Evolutionary conservation across 108 stramenopile genomes (phyloP).

Genomic region (Licmophora abbreviata): DNA sequence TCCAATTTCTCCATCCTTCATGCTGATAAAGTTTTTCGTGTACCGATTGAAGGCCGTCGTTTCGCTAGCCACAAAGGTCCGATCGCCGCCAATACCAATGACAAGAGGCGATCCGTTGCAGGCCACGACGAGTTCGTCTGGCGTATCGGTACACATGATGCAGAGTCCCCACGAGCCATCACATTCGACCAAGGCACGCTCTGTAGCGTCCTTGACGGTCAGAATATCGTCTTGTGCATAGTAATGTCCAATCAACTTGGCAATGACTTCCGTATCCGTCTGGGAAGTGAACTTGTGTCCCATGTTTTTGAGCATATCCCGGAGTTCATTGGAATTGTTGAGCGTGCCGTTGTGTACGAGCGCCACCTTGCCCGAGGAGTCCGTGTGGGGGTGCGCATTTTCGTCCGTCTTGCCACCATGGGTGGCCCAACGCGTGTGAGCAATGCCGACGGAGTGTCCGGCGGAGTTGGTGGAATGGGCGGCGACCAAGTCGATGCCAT

Average conservation of each 20-base stretch:
- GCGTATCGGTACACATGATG: constrained; percentile 53
- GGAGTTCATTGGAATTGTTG: constrained; percentile 90
- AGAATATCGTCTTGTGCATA: constrained; percentile 31
- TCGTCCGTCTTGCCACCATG: constrained; percentile 97
- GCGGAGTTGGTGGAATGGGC: constrained; percentile 40
- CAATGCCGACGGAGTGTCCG: constrained; percentile 89
- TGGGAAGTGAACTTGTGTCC: constrained; percentile 87
- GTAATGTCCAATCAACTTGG: constrained; percentile 84
- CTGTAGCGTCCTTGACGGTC: constrained; percentile 71
- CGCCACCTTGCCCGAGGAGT: constrained; percentile 89
- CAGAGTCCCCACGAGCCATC: constrained; percentile 85
- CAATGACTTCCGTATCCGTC: constrained; percentile 99
- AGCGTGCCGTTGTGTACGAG: constrained; percentile 99
- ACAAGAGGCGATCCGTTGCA: constrained; percentile 96
- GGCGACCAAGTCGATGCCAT: constrained; percentile 84
- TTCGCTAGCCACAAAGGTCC: constrained; percentile 94
- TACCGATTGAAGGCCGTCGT: constrained; percentile 96
- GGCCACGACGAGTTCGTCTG: constrained; percentile 79
- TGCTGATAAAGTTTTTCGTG: constrained; percentile 96
- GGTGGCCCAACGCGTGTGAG: constrained; percentile 99
- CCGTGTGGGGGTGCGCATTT: constrained; percentile 98
- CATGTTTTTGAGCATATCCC: constrained; percentile 66
- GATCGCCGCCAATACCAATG: constrained; percentile 90
- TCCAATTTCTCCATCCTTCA: constrained; percentile 99
- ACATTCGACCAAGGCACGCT: constrained; percentile 67